These are phyloP conservation scores for Croton setiger DNA, from an alignment of 441 rosid genomes.

Conservation along the genomic window DNA sequence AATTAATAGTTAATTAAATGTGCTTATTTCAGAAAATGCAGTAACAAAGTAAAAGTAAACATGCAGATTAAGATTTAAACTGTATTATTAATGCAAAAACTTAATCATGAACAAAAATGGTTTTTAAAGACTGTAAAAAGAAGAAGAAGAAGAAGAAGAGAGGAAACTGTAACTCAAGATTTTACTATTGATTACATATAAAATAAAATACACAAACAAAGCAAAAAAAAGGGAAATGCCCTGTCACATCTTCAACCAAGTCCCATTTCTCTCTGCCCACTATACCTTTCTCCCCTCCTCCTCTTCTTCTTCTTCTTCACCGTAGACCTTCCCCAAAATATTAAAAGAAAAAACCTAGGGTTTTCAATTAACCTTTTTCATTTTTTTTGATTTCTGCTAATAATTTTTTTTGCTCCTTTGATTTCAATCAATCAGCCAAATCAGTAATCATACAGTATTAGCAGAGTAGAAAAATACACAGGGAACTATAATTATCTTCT, in stretches of 20 bases:
- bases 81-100: too few species aligned
- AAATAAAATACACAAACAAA: neutral
- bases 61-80: too few species aligned
- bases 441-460: neutral
- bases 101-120: too few species aligned
- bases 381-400: neutral
- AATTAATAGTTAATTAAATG: too few species aligned
- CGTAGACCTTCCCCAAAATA: conserved; percentile 5
- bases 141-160: too few species aligned
- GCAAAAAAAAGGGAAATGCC: conserved; percentile 28
- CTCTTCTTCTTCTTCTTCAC: conserved; percentile 15
- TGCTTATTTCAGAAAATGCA: too few species aligned
- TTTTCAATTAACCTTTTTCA: conserved; percentile 20
- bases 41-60: too few species aligned
- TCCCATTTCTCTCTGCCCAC: conserved; percentile 43
- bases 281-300: conserved; percentile 8
- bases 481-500: neutral
- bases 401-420: neutral
- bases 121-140: too few species aligned
- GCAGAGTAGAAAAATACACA: neutral
- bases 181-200: too few species aligned
- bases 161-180: too few species aligned
- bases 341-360: conserved; percentile 45
- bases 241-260: conserved; percentile 52
- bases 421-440: neutral